Percentiles rank a stretch among this genome's conserved stretches.
Evolutionary conservation across 805 yeast species (phyloP).

Genomic region (Myxozyma kluyveri): DNA sequence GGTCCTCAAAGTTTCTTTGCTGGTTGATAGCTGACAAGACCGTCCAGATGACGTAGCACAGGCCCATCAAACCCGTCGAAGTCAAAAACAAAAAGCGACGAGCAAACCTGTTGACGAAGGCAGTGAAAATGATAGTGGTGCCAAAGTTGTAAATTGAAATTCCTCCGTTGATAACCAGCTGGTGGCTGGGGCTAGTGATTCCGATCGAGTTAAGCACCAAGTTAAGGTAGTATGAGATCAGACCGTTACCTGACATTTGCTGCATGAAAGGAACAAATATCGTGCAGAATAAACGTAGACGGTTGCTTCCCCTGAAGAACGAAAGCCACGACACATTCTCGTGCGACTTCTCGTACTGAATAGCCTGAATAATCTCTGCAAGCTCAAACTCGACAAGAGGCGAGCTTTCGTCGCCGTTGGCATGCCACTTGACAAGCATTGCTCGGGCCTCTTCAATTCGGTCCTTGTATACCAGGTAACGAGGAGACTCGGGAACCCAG

Average conservation of each 20-base stretch:
- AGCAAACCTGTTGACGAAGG: conserved; percentile 35
- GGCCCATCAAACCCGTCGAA: conserved; percentile 42
- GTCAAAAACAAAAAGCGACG: conserved; percentile 28
- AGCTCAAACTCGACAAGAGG: conserved; percentile 24
- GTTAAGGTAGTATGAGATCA: conserved; percentile 51
- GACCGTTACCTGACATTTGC: conserved; percentile 54
- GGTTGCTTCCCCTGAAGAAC: conserved; percentile 41
- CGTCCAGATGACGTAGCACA: conserved; percentile 47
- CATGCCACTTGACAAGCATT: conserved; percentile 44
- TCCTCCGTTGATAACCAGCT: conserved; percentile 52
- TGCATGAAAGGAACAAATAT: conserved; percentile 40
- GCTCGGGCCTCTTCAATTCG: conserved; percentile 45
- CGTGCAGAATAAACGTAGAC: conserved; percentile 45
- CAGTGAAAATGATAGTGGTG: conserved; percentile 37
- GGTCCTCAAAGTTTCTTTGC: conserved; percentile 45
- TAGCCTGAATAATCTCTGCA: conserved; percentile 42
- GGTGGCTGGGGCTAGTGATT: conserved; percentile 46
- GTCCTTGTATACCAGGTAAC: conserved; percentile 46
- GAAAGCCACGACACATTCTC: conserved; percentile 43
- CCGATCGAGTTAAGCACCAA: conserved; percentile 55
- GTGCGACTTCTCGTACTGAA: conserved; percentile 43
- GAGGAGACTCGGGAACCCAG: conserved; percentile 51
- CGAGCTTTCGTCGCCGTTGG: conserved; percentile 40
- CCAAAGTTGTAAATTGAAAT: conserved; percentile 46
- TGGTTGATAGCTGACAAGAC: conserved; percentile 48